A percentile compares a stretch with the other conserved stretches of the same genome.
Conservation (phyloP, 23 red algal genomes). For the Cyanidium caldarium region DNA sequence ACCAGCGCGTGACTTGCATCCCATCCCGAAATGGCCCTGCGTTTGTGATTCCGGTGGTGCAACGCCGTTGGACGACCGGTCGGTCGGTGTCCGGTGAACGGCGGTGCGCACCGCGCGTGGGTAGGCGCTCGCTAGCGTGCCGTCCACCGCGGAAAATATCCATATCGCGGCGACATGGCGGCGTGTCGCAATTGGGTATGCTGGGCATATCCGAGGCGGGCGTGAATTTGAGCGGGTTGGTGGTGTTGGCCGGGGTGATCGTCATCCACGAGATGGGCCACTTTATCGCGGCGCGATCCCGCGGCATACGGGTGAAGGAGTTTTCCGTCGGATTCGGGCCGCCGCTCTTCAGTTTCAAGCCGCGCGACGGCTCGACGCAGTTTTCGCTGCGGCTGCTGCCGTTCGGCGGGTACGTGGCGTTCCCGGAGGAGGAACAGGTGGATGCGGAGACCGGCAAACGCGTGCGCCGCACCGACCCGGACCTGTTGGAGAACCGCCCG, state of each 20-base stretch:
- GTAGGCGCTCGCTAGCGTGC: no score
- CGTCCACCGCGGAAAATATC: no score
- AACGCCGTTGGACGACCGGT: no score
- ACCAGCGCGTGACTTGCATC: no score
- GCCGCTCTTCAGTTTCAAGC: slow-evolving; percentile 29
- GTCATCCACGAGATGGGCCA: slow-evolving; percentile 84
- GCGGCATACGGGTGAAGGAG: slow-evolving; percentile 74
- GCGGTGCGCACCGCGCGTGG: no score
- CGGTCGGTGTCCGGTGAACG: no score
- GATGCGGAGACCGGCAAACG: slow-evolving; percentile 48
- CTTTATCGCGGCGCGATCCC: slow-evolving; percentile 57
- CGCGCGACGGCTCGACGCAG: slow-evolving; percentile 40
- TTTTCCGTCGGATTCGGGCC: slow-evolving; percentile 98
- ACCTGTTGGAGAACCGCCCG: slow-evolving; percentile 82
- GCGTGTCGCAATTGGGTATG: no score
- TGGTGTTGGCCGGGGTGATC: slow-evolving; percentile 60
- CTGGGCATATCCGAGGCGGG: background rate
- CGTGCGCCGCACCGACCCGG: slow-evolving; percentile 23
- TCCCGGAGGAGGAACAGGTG: slow-evolving; percentile 41
- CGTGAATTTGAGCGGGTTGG: slow-evolving; percentile 31
- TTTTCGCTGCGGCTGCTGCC: slow-evolving; percentile 74
- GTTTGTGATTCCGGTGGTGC: no score
- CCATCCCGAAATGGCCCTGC: no score
- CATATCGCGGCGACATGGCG: no score
- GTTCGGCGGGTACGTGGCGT: slow-evolving; percentile 81